Evolutionary conservation across 2,329 filamentous ascomycete genomes (phyloP), one percentile per base, ranked within the genome.

Genomic region (Keithomyces neogunnii): DNA sequence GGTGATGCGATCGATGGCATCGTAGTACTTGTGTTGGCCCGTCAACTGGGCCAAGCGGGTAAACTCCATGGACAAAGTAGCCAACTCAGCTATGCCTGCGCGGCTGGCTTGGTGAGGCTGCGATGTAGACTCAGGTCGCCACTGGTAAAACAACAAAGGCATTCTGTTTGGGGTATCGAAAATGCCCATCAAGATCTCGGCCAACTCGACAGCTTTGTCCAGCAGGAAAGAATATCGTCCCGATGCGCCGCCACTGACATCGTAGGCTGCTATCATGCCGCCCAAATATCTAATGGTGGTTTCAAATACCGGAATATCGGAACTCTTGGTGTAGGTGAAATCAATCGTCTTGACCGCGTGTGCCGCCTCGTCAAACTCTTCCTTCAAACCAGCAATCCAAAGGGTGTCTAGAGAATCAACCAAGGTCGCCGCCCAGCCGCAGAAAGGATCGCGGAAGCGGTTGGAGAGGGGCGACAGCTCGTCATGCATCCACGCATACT

Each of bases 101-200:
- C 63, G 68, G 53, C 73, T 71, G 1, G 87, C 87, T 29, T 78
- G 76, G 59, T 83, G 85, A 5, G 83, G 80, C 57, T 84, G 77
- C 3, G 78, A 80, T 8, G 80, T 77, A 59, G 74, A 81, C 13
- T 77, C 69, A 57, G 85, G 87, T 59, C 81, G 79, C 88, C 87
- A 96, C 55, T 77, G 73, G 69, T 92, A 95, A 67, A 85, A 90
- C 4, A 89, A 77, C 5, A 89, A 70, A 3, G 92, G 91, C 88
- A 97, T 95, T 59, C 89, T 83, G 66, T 97, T 96, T 1, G 91
- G 91, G 0, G 92, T 96, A 67, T 95, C 89, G 61, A 95, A 95
- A 3, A 86, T 80, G 49, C 85, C 83, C 72, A 91, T 89, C 33
- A 95, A 72, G 54, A 95, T 78, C 60, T 92, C 86, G 39, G 82